Evolutionary conservation across 140 eudicot genomes (phyloP).

Genomic region (Bidens hawaiensis): DNA sequence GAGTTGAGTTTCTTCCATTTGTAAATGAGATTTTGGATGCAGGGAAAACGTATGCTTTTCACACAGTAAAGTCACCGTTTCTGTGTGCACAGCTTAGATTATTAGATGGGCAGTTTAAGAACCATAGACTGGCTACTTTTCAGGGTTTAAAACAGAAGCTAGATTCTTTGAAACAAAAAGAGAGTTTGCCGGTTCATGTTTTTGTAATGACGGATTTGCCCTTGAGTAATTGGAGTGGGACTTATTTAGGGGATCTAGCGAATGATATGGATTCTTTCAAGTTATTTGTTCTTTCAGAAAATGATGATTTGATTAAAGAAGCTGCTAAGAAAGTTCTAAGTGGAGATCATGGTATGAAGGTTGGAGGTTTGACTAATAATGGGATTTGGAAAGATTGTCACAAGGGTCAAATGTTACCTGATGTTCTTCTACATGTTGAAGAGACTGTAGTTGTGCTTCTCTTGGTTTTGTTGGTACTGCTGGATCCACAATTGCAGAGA

Average conservation of each 20-base stretch:
- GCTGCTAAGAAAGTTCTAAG: conserved; percentile 53
- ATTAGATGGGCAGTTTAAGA: conserved; percentile 94
- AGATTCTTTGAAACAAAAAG: conserved; percentile 48
- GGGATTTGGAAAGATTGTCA: conserved; percentile 25
- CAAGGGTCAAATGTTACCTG: conserved; percentile 40
- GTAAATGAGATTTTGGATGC: conserved; percentile 64
- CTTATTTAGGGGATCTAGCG: conserved; percentile 70
- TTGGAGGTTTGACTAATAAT: conserved; percentile 17
- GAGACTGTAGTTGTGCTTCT: conserved; percentile 87
- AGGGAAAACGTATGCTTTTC: conserved; percentile 56
- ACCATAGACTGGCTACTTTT: conserved; percentile 74
- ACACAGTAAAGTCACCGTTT: conserved; percentile 59
- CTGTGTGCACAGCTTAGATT: conserved; percentile 95
- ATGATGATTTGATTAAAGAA: conserved; percentile 39
- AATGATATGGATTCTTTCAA: conserved; percentile 49
- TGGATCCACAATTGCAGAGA: conserved; percentile 89
- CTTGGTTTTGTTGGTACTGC: conserved; percentile 94
- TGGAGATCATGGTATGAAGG: conserved; percentile 27
- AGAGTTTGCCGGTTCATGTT: conserved; percentile 61
- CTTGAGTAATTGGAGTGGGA: conserved; percentile 66
- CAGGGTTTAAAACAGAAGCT: conserved; percentile 55
- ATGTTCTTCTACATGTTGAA: conserved; percentile 65
- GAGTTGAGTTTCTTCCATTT: conserved; percentile 73
- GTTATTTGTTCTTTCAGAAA: conserved; percentile 60
- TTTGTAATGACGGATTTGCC: conserved; percentile 98